A percentile compares a stretch with the other conserved stretches of the same genome.
Evolutionary conservation across 2,329 filamentous ascomycete species (phyloP).

Genomic region (Scolecobasidium constrictum): DNA sequence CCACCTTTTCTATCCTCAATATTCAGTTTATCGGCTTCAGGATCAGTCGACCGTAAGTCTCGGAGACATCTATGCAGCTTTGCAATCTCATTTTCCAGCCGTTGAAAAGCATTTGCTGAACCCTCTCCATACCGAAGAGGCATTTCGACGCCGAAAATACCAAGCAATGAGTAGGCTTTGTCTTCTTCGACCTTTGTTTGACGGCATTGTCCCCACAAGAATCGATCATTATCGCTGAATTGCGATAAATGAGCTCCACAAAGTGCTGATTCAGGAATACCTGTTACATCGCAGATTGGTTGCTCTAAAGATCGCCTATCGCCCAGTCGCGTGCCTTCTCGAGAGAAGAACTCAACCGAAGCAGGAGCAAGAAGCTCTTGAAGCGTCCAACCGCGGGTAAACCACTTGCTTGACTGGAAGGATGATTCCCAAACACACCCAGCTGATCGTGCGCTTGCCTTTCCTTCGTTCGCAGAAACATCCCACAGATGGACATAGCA

Average conservation of each 20-base stretch:
- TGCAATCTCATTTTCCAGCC: constrained; percentile 13
- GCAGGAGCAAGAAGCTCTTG: constrained; percentile 11
- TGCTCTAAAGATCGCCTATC: constrained; percentile 8
- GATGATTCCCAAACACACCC: constrained; percentile 4
- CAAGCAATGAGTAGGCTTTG: constrained; percentile 19
- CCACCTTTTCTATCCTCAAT: constrained; percentile 12
- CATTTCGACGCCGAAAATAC: constrained; percentile 18
- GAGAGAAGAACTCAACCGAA: constrained; percentile 10
- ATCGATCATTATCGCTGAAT: constrained; percentile 15
- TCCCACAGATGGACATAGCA: constrained; percentile 11
- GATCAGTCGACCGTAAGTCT: constrained; percentile 10
- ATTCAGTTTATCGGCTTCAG: constrained; percentile 11
- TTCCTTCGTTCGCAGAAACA: constrained; percentile 3
- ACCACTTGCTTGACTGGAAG: constrained; percentile 11
- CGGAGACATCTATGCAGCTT: constrained; percentile 11
- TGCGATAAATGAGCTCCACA: constrained; percentile 11
- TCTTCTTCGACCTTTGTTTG: constrained; percentile 18
- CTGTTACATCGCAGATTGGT: constrained; percentile 11
- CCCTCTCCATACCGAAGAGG: constrained; percentile 12
- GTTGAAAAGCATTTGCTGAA: constrained; percentile 10
- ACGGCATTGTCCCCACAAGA: constrained; percentile 19
- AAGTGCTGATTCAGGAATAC: constrained; percentile 9
- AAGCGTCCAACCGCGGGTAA: constrained; percentile 12
- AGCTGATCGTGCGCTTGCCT: background rate
- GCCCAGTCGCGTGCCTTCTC: constrained; percentile 8